Conservation (phyloP, 169 alveolate genomes). For the Eimeria necatrix region DNA sequence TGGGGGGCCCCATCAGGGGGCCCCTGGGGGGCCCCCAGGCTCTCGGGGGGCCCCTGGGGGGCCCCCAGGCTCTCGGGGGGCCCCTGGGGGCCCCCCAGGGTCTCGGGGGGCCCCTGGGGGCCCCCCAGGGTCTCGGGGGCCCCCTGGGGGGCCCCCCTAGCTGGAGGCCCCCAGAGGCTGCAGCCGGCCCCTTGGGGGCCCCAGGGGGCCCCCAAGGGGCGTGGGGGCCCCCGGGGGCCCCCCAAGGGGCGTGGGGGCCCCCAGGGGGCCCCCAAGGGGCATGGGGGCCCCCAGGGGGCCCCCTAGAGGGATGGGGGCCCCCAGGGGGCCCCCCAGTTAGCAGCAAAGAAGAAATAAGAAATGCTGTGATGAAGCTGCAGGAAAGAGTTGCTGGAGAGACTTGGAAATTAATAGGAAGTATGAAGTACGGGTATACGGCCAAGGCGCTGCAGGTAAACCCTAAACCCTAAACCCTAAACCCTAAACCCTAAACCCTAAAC, state of each 20-base stretch:
- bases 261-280: not conserved
- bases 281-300: slow-evolving; percentile 18
- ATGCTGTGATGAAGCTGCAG: slow-evolving; percentile 35
- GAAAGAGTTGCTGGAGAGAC: slow-evolving; percentile 53
- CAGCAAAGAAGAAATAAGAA: not conserved
- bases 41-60: slow-evolving; percentile 2
- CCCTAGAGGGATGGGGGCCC: not conserved
- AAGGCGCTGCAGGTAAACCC: slow-evolving; percentile 42
- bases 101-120: not conserved
- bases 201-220: slow-evolving; percentile 19
- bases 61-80: not conserved
- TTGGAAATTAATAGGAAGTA: slow-evolving; percentile 13
- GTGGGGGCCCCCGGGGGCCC: slow-evolving; percentile 10
- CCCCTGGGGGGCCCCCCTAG: slow-evolving; percentile 35
- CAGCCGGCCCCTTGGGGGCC: slow-evolving; percentile 1
- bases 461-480: slow-evolving; percentile 50
- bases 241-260: not conserved
- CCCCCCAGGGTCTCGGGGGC: not conserved
- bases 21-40: not conserved
- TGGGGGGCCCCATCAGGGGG: slow-evolving; percentile 3
- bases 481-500: slow-evolving; percentile 57
- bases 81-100: slow-evolving; percentile 13
- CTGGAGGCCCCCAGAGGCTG: no score
- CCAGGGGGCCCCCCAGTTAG: not conserved
- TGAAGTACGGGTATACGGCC: slow-evolving; percentile 42